A percentile compares a stretch with the other conserved stretches of the same genome.
Conservation (phyloP, 345 rosid genomes). For the Ricinus communis region DNA sequence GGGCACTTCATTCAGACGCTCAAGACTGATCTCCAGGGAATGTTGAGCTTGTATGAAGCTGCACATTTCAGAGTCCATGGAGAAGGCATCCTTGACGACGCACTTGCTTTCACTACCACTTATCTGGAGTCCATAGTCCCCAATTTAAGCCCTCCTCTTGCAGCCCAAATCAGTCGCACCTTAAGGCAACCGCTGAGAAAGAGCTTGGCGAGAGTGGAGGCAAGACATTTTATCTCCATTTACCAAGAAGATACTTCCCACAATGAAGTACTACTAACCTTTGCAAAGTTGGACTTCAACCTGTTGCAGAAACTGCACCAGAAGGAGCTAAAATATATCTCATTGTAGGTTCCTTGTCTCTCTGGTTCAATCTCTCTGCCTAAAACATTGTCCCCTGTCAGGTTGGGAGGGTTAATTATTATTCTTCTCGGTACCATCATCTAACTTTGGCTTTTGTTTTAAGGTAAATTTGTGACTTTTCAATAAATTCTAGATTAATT, state of each 20-base stretch:
- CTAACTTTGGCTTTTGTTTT: too few relatives aligned
- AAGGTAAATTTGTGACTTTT: too few relatives aligned
- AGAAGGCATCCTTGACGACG: slow-evolving; percentile 21
- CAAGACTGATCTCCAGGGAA: slow-evolving; percentile 9
- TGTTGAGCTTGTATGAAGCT: slow-evolving; percentile 22
- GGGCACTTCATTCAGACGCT: slow-evolving; percentile 14
- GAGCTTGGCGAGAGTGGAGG: slow-evolving; percentile 22
- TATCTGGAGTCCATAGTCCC: neutral
- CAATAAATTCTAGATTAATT: too few relatives aligned
- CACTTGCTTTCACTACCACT: slow-evolving; percentile 10
- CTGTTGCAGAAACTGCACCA: slow-evolving; percentile 24
- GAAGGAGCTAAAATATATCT: slow-evolving; percentile 19
- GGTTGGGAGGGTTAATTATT: too few relatives aligned
- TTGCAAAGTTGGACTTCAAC: slow-evolving; percentile 45
- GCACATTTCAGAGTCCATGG: slow-evolving; percentile 7
- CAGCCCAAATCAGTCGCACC: neutral
- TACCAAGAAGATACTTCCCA: slow-evolving; percentile 13
- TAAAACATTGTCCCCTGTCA: too few relatives aligned
- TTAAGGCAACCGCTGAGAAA: neutral
- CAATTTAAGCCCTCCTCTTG: neutral
- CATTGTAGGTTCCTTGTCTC: neutral
- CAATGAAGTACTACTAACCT: slow-evolving; percentile 17
- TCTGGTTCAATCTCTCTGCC: too few relatives aligned
- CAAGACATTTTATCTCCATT: slow-evolving; percentile 23
- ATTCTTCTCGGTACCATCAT: neutral